Percentiles rank a stretch among this genome's conserved stretches.
phyloP scores from a whole-genome alignment of 2,329 filamentous ascomycete species.

The Nothophoma quercina region DNA sequence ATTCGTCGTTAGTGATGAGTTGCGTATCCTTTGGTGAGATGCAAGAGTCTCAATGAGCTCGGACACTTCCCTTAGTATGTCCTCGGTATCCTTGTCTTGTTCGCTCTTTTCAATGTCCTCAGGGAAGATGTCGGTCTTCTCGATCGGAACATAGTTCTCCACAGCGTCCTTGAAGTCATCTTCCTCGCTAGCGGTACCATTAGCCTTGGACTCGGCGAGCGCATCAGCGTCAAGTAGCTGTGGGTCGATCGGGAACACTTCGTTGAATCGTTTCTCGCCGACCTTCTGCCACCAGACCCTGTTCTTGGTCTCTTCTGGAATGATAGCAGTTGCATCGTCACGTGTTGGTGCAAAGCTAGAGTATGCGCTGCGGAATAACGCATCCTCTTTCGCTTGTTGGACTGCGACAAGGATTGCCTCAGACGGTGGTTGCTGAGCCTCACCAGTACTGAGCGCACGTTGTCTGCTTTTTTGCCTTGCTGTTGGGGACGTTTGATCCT shows the following conservation, averaged over 20 bases:
- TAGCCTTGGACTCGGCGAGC: constrained; percentile 43
- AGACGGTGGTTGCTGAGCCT: constrained; percentile 62
- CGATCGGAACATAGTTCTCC: constrained; percentile 46
- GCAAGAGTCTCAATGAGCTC: constrained; percentile 78
- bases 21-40: constrained; percentile 81
- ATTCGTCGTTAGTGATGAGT: constrained; percentile 71
- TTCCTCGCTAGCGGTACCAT: constrained; percentile 48
- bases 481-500: constrained; percentile 64
- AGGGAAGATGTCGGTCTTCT: constrained; percentile 31
- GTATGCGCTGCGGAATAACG: constrained; percentile 78
- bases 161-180: constrained; percentile 49
- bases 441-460: constrained; percentile 71
- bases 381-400: constrained; percentile 72
- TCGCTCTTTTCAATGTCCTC: constrained; percentile 48
- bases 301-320: constrained; percentile 71
- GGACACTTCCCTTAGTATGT: constrained; percentile 75
- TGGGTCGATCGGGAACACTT: constrained; percentile 65
- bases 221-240: constrained; percentile 49
- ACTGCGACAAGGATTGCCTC: constrained; percentile 50
- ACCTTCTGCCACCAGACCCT: constrained; percentile 79
- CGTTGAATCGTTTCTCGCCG: constrained; percentile 71
- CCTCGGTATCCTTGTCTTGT: constrained; percentile 69
- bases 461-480: constrained; percentile 74
- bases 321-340: constrained; percentile 74
- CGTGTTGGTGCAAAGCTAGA: constrained; percentile 80